Percentiles rank a stretch among this genome's conserved stretches.
Evolutionary conservation across 441 rosid genomes (phyloP).

Genomic region (Jatropha multifida): DNA sequence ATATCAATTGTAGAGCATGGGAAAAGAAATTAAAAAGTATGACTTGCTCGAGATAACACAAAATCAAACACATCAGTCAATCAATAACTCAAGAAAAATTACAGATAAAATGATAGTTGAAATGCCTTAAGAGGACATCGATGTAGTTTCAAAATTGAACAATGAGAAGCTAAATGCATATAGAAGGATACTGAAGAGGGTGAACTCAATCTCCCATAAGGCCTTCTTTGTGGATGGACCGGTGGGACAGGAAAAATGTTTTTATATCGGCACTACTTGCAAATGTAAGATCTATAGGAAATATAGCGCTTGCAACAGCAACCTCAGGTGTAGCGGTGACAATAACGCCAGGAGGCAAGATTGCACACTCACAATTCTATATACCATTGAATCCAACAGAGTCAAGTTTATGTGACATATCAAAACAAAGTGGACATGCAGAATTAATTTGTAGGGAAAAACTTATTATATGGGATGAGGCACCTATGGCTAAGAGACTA

Average conservation of each 20-base stretch:
- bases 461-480: background rate
- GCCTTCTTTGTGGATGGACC: background rate
- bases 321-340: background rate
- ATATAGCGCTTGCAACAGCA: background rate
- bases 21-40: no score
- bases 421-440: background rate
- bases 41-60: no score
- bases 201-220: background rate
- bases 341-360: background rate
- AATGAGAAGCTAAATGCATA: background rate
- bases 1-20: no score
- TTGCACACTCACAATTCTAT: background rate
- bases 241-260: background rate
- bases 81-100: background rate
- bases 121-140: background rate
- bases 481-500: background rate
- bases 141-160: no score
- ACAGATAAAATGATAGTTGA: background rate
- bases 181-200: background rate
- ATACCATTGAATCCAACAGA: background rate
- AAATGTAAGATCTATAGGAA: background rate
- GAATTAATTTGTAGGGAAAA: background rate
- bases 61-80: background rate
- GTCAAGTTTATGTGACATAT: background rate
- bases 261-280: background rate